A percentile compares a stretch with the other conserved stretches of the same genome.
Conservation (phyloP, 805 yeast genomes). For the Tetrapisispora arboricola region DNA sequence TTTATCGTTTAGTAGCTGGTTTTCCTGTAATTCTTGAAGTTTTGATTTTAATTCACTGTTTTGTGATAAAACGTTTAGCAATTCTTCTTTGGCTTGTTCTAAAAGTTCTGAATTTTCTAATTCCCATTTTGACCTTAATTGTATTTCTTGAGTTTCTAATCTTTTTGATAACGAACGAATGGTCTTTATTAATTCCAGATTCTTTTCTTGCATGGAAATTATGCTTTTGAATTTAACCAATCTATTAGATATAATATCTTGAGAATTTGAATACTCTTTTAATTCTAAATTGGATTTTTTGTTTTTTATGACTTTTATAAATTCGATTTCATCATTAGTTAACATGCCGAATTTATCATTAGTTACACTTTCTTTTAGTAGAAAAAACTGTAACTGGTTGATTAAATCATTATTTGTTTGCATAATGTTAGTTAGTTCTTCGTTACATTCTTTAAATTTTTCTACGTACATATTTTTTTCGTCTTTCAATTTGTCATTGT, state of each 20-base stretch:
- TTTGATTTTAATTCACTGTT: conserved; percentile 42
- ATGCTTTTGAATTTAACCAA: conserved; percentile 59
- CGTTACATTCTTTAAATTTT: conserved; percentile 23
- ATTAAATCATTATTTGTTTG: conserved; percentile 61
- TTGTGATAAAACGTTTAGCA: conserved; percentile 50
- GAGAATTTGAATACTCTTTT: conserved; percentile 45
- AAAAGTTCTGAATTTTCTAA: conserved; percentile 29
- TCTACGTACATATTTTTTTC: conserved; percentile 9
- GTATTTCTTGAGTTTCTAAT: conserved; percentile 51
- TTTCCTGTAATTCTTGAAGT: conserved; percentile 34
- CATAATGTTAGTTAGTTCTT: conserved; percentile 32
- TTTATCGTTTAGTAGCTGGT: background rate
- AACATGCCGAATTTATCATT: conserved; percentile 43
- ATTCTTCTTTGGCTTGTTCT: conserved; percentile 61
- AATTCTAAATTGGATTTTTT: conserved; percentile 7
- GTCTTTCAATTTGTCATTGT: conserved; percentile 24
- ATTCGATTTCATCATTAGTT: conserved; percentile 45
- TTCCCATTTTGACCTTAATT: conserved; percentile 14
- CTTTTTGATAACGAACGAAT: conserved; percentile 51
- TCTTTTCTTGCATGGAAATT: conserved; percentile 60
- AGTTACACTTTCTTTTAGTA: conserved; percentile 53
- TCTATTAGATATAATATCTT: conserved; percentile 56
- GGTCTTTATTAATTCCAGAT: conserved; percentile 56
- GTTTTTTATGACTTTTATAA: conserved; percentile 42
- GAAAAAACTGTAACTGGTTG: conserved; percentile 62